Base-by-base conservation (phyloP, 2,329 filamentous ascomycete genomes). In the Trichoderma sp. region DNA sequence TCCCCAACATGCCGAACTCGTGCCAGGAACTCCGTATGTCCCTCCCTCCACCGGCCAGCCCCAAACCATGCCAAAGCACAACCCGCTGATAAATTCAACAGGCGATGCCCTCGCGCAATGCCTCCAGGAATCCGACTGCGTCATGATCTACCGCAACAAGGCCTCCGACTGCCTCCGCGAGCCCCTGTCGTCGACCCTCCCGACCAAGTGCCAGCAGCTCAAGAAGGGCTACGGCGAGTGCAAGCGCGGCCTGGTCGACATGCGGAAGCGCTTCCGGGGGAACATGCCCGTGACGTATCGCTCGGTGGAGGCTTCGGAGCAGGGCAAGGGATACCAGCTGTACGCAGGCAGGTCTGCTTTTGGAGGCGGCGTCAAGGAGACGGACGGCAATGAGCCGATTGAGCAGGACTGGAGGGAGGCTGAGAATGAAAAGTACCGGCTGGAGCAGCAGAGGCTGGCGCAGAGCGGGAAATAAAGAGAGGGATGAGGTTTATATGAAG, bases 261-360 rank as follows among this genome's bases (percentile, higher is more conserved):
- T 99, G 97, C 94, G 97, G 84, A 98, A 98, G 87, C 93, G 97
- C 41, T 98, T 99, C 86, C 91, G 97, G 74, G 97, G 97, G 75
- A 98, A 98, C 87, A 91, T 95, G 83, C 95, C 97, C 72, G 92
- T 97, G 78, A 88, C 91, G 29, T 90, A 93, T 78, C 88, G 87
- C 81, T 85, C 88, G 76, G 86, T 91, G 80, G 88, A 79, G 71
- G 84, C 77, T 1, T 24, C 90, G 75, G 92, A 94, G 79, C 86
- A 63, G 18, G 72, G 72, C 12, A 88, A 87, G 73, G 89, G 90
- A 4, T 90, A 92, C 82, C 92, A 97, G 86, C 84, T 97, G 79
- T 97, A 97, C 83, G 94, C 92, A 18, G 95, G 95, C 38, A 91
- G 91, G 81, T 89, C 91, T 63, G 93, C 93, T 9, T 95, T 93